Base-by-base conservation (phyloP, 805 yeast genomes). In the Teunomyces stri region DNA sequence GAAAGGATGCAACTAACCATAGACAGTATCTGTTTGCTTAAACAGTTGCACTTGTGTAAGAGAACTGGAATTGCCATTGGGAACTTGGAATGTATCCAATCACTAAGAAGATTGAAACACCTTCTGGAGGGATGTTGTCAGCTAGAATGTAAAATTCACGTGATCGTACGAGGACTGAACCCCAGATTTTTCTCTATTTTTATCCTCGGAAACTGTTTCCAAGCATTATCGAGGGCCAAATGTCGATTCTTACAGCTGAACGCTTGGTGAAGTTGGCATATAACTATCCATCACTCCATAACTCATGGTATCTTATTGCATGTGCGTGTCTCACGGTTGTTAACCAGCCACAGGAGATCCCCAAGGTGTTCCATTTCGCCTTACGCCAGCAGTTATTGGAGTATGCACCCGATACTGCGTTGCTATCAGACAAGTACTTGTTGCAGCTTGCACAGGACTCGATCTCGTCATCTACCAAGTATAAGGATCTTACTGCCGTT, bases 271-370 rank as follows among this genome's bases (percentile, higher is more conserved):
- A 66, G 46, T 63, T 85, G 27, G 78, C 85, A 1, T 72, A 72
- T 56, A 62, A 73, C 33, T 80, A 80, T 60, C 85, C 87, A 0
- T 64, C 65, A 9, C 72, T 89, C 25, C 66, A 72, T 36, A 69
- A 74, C 52, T 60, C 78, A 18, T 91, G 97, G 97, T 87, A 84
- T 60, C 68, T 82, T 33, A 69, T 89, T 16, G 92, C 96, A 0
- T 87, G 94, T 6, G 87, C 92, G 0, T 80, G 95, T 7, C 74
- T 90, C 42, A 80, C 92, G 1, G 90, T 85, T 5, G 84, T 92
- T 57, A 91, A 91, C 59, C 79, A 78, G 50, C 96, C 97, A 0
- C 80, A 84, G 43, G 96, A 87, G 52, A 79, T 89, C 27, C 91
- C 96, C 2, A 74, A 71, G 46, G 61, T 91, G 3, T 86, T 85